phyloP scores from a whole-genome alignment of 2,329 filamentous ascomycete genomes.

The Cadophora malorum region DNA sequence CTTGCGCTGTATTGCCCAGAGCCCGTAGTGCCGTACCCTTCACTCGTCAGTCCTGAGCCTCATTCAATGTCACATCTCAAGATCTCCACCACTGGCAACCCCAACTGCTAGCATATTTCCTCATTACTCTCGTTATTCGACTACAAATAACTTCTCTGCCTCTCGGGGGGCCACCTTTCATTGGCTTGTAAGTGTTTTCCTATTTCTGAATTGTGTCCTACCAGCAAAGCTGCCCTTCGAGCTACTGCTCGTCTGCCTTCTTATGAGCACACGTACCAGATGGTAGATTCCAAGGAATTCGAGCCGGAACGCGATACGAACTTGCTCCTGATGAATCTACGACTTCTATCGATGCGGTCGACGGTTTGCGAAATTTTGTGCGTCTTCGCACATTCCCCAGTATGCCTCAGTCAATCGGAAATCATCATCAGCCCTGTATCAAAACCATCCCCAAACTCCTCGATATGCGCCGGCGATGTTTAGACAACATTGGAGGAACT shows the following conservation, averaged over 20 bases:
- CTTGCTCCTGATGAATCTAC: slow-evolving; percentile 16
- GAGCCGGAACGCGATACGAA: slow-evolving; percentile 25
- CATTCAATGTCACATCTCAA: slow-evolving; percentile 4
- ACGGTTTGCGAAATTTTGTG: slow-evolving; percentile 27
- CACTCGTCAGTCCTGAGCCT: background rate
- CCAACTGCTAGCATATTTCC: slow-evolving; percentile 30
- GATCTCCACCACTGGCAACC: slow-evolving; percentile 12
- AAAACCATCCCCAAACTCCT: slow-evolving; percentile 34
- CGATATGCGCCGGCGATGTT: slow-evolving; percentile 43
- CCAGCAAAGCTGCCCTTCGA: slow-evolving; percentile 27
- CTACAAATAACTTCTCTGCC: slow-evolving; percentile 30
- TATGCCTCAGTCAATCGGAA: slow-evolving; percentile 37
- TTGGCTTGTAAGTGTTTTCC: slow-evolving; percentile 50
- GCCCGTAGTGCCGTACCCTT: background rate
- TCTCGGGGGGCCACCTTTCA: slow-evolving; percentile 41
- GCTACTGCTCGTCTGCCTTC: slow-evolving; percentile 39
- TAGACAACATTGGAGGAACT: slow-evolving; percentile 26
- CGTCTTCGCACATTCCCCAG: slow-evolving; percentile 24
- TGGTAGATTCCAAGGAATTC: slow-evolving; percentile 31
- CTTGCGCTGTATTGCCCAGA: background rate
- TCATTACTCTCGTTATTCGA: slow-evolving; percentile 32
- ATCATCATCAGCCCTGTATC: slow-evolving; percentile 41
- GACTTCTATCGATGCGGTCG: slow-evolving; percentile 18
- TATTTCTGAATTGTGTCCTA: slow-evolving; percentile 26
- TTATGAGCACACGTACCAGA: slow-evolving; percentile 34